These are phyloP conservation scores for Anthracocystis panici-leucophaei DNA, from an alignment of 1,284 basidiomycete genomes.

Conservation along the genomic window DNA sequence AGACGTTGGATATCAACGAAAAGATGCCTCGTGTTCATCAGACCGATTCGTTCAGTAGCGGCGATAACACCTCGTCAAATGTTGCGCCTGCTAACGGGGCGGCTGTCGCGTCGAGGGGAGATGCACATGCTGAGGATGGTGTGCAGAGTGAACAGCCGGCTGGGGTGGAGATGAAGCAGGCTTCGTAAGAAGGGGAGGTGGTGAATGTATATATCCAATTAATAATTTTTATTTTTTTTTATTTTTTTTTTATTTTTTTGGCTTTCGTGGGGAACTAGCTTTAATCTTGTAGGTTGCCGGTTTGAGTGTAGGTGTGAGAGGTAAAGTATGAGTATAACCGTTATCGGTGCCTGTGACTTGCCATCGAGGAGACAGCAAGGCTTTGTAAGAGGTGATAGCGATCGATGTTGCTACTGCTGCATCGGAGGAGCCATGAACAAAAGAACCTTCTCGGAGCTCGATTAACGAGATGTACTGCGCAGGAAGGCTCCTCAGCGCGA, in stretches of 20 bases:
- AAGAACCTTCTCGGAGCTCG: neutral
- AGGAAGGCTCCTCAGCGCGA: no score
- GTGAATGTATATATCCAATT: neutral
- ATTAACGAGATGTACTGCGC: no score
- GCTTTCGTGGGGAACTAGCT: constrained; percentile 2
- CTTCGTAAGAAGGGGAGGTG: neutral
- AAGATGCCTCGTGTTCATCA: constrained; percentile 38
- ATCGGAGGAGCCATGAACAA: neutral
- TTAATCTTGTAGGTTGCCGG: neutral
- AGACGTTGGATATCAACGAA: constrained; percentile 54
- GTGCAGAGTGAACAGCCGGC: no score
- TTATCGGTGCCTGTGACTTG: no score
- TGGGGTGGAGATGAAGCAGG: constrained; percentile 3
- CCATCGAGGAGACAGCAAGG: no score
- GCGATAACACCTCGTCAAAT: constrained; percentile 14
- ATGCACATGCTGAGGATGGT: neutral
- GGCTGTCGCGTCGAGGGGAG: neutral
- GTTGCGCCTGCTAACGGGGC: constrained; percentile 3
- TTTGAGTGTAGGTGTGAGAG: no score
- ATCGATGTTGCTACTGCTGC: neutral
- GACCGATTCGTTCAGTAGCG: constrained; percentile 24
- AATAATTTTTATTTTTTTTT: no score
- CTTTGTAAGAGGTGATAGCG: neutral
- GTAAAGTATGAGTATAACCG: no score
- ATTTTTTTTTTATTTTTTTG: no score